These are phyloP conservation scores for Brassica cretica DNA, from an alignment of 345 rosid genomes.

Conservation along the genomic window DNA sequence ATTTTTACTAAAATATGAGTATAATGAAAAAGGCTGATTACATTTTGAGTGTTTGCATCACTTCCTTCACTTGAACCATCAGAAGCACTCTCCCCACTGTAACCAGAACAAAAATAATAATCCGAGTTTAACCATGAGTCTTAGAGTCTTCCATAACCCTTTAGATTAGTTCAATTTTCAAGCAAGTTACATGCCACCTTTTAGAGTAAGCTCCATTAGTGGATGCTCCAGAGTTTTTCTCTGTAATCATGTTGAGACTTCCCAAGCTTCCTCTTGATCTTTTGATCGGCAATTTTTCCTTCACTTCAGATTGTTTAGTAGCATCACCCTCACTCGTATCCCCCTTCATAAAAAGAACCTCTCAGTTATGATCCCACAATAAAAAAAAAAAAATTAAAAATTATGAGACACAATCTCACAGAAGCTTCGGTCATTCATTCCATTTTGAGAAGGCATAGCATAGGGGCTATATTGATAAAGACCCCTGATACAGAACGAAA, in stretches of 20 bases:
- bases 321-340: conserved; percentile 76
- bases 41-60: conserved; percentile 86
- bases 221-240: conserved; percentile 68
- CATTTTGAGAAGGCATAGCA: conserved; percentile 94
- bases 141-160: neutral
- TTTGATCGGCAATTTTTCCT: conserved; percentile 95
- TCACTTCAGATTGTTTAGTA: conserved; percentile 73
- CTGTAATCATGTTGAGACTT: conserved; percentile 86
- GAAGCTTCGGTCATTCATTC: conserved; percentile 74
- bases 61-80: conserved; percentile 99
- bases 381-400: conserved; percentile 19
- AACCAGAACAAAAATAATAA: neutral
- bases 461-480: conserved; percentile 97
- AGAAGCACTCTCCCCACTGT: conserved; percentile 86
- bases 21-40: conserved; percentile 36
- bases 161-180: neutral
- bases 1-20: neutral
- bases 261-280: conserved; percentile 98
- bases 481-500: conserved; percentile 54
- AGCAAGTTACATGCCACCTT: conserved; percentile 53
- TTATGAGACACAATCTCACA: conserved; percentile 48
- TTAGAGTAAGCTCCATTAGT: conserved; percentile 86
- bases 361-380: conserved; percentile 25
- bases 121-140: too few relatives aligned
- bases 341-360: conserved; percentile 51